Base-by-base conservation (phyloP, 177 flowering plant species). In the Vitis hybrid region DNA sequence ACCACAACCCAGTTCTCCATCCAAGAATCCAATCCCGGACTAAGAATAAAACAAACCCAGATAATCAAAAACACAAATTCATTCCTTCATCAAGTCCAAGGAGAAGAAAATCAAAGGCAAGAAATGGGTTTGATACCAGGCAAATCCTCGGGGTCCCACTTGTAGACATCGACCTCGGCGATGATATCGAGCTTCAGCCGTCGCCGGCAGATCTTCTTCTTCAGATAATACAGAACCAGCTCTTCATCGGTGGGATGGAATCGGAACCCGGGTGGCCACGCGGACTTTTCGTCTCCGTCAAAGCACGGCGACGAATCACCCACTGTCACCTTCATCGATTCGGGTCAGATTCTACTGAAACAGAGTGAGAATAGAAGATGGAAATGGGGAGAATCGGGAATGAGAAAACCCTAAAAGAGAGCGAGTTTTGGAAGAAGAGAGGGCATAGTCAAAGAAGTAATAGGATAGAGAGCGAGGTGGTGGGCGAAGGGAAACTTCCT, bases 181-280 rank as follows among this genome's bases (percentile, higher is more conserved):
- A 93, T 88, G 51, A 86, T 76, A 55, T 87, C 79, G 19, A 79
- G 80, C 78, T 77, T 81, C 20, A 85, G 66, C 22, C 74, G 83
- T 4, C 73, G 77, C 13, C 83, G 63, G 59, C 93, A 87, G 73
- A 90, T 85, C 78, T 91, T 93, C 78, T 85, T 77, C 80, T 92
- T 92, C 10, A 93, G 82, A 61, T 89, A 89, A 53, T 83, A 91
- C 3, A 91, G 70, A 1, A 93, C 78, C 14, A 93, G 82, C 76
- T 92, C 98, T 70, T 90, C 98, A 50, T 93, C 98, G 0, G 93
- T 92, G 1, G 98, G 98, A 60, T 89, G 93, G 74, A 93, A 93
- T 54, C 97, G 75, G 70, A 93, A 86, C 3, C 98, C 98, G 0
- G 97, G 94, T 2, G 94, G 90, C 86, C 86, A 87, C 14, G 7